Evolutionary conservation across 768 basidiomycete genomes (phyloP), one percentile per base, ranked within the genome.

Genomic region (Gelatoporia subvermispora): DNA sequence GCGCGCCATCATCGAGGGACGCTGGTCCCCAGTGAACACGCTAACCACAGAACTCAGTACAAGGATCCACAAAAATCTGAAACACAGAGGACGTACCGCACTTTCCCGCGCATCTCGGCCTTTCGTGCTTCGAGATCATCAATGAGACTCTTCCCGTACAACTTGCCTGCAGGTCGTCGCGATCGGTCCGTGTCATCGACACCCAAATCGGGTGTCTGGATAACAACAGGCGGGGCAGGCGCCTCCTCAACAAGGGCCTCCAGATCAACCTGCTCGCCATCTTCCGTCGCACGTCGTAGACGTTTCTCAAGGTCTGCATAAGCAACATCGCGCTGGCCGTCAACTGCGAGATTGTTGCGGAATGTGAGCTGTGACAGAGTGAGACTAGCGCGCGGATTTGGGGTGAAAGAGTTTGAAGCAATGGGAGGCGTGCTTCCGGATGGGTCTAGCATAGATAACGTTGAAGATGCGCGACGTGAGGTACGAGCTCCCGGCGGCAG

Each of bases 1-100:
- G 52, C 93, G 79, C 28, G 84, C 79, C 92, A 95, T 94, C 93
- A 95, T 95, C 4, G 90, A 87, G 9, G 93, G 91, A 49, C 93
- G 74, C 54, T 86, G 77, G 60, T 96, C 93, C 13, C 93, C 93
- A 46, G 72, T 81, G 65, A 96, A 96, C 13, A 89, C 85, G 47
- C 93, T 95, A 52, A 42, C 50, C 34, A 41, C 20, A 43, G 20
- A 54, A n/a, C n/a, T 18, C 25, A 28, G 47, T 42, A 20, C 21
- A 20, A 43, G 40, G 34, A 31, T 22, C 10, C 11, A 20, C n/a
- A 16, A 41, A 22, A n/a, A 47, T 52, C 16, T 39, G 20, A 36
- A 38, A 21, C 3, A 35, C 38, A 45, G 10, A 43, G 10, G 28
- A 55, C 73, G 56, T 69, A 93, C 93, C 93, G 77, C 65, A 90